These are phyloP conservation scores for Penicillium samsonianum DNA, from an alignment of 495 filamentous ascomycete species.

Conservation along the genomic window DNA sequence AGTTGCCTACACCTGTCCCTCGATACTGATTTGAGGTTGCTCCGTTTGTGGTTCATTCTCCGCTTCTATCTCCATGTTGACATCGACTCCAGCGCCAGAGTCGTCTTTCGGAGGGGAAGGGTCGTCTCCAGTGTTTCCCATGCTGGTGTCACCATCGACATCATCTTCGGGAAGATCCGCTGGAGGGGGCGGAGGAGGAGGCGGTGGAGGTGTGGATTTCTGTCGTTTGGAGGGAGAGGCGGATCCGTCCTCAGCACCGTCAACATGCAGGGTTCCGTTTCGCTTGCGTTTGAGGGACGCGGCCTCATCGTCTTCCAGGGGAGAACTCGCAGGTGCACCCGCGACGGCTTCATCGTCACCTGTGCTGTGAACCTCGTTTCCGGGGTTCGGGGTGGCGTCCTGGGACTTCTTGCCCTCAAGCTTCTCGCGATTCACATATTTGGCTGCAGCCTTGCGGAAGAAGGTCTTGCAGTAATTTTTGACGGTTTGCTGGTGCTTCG, in stretches of 20 bases:
- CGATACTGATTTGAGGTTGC: slow-evolving; percentile 24
- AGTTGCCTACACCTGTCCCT: slow-evolving; percentile 26
- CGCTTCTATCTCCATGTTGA: slow-evolving; percentile 15
- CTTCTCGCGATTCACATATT: slow-evolving; percentile 69
- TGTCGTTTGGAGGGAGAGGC: slow-evolving; percentile 40
- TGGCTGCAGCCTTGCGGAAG: slow-evolving; percentile 80
- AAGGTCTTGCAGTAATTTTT: slow-evolving; percentile 79
- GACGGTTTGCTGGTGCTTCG: slow-evolving; percentile 77
- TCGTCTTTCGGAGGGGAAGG: slow-evolving; percentile 24
- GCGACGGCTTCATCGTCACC: slow-evolving; percentile 54
- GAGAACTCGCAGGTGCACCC: slow-evolving; percentile 4
- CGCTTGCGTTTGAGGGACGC: slow-evolving; percentile 29
- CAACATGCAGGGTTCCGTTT: slow-evolving; percentile 47
- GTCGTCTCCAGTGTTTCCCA: slow-evolving; percentile 23
- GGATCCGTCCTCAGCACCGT: slow-evolving; percentile 32
- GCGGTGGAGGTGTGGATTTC: slow-evolving; percentile 42
- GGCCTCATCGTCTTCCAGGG: slow-evolving; percentile 34
- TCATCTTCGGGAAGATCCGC: slow-evolving; percentile 17
- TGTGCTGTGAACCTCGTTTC: slow-evolving; percentile 38
- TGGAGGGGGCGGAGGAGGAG: slow-evolving; percentile 34
- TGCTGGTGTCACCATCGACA: slow-evolving; percentile 30
- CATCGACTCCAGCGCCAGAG: slow-evolving; percentile 7
- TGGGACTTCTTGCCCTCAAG: slow-evolving; percentile 55
- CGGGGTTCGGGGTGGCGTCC: slow-evolving; percentile 29
- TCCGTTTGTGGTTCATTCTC: slow-evolving; percentile 15